Conservation (phyloP, 2,329 filamentous ascomycete genomes). For the Cladosporium oxysporum region DNA sequence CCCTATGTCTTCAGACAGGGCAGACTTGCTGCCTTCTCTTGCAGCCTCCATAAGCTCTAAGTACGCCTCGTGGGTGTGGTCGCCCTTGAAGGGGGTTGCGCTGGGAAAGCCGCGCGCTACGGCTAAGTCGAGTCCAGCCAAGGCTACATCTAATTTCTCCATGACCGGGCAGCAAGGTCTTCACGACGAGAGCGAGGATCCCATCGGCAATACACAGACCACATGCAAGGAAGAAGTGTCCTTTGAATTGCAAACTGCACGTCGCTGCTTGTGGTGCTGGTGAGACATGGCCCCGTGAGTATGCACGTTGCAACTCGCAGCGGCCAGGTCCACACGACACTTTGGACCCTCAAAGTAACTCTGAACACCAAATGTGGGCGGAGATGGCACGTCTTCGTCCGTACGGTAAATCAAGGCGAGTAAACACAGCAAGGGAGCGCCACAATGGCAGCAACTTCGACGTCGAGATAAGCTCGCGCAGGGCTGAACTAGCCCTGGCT, state of each 20-base stretch:
- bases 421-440: background rate
- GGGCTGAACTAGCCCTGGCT: constrained; percentile 7
- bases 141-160: background rate
- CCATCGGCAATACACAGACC: background rate
- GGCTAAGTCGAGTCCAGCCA: background rate
- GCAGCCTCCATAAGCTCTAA: background rate
- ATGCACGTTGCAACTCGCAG: background rate
- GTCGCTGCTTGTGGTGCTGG: background rate
- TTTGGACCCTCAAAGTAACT: background rate
- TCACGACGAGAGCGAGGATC: background rate
- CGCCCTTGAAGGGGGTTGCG: background rate
- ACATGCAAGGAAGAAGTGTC: background rate
- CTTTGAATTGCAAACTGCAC: background rate
- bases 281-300: background rate
- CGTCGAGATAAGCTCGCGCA: constrained; percentile 5
- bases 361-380: background rate
- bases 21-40: background rate
- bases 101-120: background rate
- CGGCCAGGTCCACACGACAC: background rate
- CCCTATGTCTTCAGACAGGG: background rate
- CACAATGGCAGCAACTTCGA: background rate
- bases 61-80: background rate
- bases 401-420: background rate
- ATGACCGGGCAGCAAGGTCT: background rate
- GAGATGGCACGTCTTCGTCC: background rate